A percentile compares a stretch with the other conserved stretches of the same genome.
phyloP scores from a whole-genome alignment of 768 basidiomycete genomes.

The Inosperma sp. region DNA sequence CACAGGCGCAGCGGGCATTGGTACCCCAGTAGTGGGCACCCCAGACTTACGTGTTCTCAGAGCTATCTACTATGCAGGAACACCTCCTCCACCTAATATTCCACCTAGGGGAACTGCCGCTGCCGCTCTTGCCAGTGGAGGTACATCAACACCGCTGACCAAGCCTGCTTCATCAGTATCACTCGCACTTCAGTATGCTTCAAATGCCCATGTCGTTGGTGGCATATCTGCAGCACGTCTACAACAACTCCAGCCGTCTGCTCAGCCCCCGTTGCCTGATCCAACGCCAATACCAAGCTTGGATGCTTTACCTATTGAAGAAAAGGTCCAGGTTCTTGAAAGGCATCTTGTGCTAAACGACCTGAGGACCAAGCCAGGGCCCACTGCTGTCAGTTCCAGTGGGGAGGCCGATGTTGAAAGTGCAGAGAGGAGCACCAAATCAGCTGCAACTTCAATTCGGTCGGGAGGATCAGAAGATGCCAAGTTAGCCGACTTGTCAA shows the following conservation, averaged over 20 bases:
- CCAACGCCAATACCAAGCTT: slow-evolving; percentile 33
- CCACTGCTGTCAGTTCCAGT: slow-evolving; percentile 21
- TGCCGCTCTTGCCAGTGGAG: not conserved
- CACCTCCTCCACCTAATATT: slow-evolving; percentile 55
- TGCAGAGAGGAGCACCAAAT: not conserved
- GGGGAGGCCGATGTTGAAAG: not conserved
- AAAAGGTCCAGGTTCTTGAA: slow-evolving; percentile 76
- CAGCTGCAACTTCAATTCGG: slow-evolving; percentile 2
- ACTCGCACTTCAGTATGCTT: not conserved
- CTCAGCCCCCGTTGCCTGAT: slow-evolving; percentile 31
- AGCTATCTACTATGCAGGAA: slow-evolving; percentile 56
- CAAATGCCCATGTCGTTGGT: slow-evolving; percentile 7
- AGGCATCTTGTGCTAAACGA: slow-evolving; percentile 76
- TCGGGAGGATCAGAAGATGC: not conserved
- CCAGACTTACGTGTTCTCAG: slow-evolving; percentile 63
- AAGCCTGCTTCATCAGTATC: not conserved
- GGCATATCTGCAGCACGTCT: slow-evolving; percentile 23
- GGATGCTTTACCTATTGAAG: slow-evolving; percentile 70
- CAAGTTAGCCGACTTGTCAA: slow-evolving; percentile 24
- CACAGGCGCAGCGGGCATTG: too few relatives aligned
- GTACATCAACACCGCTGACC: not conserved
- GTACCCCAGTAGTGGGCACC: slow-evolving; percentile 41
- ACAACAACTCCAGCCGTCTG: slow-evolving; percentile 10
- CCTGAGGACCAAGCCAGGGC: slow-evolving; percentile 44
- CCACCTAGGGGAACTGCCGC: slow-evolving; percentile 35